Base-by-base conservation (phyloP, 495 filamentous ascomycete species). In the Penicillium subrubescens region DNA sequence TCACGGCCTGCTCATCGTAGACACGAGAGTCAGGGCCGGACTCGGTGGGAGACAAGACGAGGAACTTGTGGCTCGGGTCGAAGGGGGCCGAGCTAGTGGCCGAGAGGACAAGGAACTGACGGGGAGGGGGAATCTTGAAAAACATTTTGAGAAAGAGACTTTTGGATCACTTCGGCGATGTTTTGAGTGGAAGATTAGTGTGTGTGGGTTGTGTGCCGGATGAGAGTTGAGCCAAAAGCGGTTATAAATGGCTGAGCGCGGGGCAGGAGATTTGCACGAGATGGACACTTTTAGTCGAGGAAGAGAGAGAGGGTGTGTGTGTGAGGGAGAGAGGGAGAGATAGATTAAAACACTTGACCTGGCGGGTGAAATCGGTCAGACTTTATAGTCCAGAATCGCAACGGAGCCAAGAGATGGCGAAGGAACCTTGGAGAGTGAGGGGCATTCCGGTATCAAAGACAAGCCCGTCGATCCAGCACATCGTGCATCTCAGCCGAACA, bases 31-130 rank as follows among this genome's bases (percentile, higher is more conserved):
- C 67, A 34, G 78, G 78, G 43, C 72, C 74, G 43, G 68, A 77
- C 60, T 79, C 72, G 43, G 68, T 76, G 39, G 78, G 78, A 54
- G 77, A 75, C 62, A 81, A 60, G 56, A 74, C 72, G 2, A 76
- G 72, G 65, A 76, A 76, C 61, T 71, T 69, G 67, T 71, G 68
- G 61, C 56, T 63, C 4, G 70, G 70, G 53, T 69, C 50, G 55
- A 67, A 68, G 2, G 73, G 69, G 14, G 57, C 61, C 56, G 66
- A 63, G 31, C 52, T 53, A 46, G 56, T 19, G 44, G 66, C 69
- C 56, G 71, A 74, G 55, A 75, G 71, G 55, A 81, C 71, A 66
- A 81, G 71, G 69, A 80, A 80, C 57, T 29, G 35, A 31, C 73
- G 72, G 66, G 64, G 53, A 64, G 72, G 69, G 62, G 77, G 65